These are phyloP conservation scores for Handroanthus guayacan DNA, from an alignment of 257 asterid genomes.

Conservation along the genomic window DNA sequence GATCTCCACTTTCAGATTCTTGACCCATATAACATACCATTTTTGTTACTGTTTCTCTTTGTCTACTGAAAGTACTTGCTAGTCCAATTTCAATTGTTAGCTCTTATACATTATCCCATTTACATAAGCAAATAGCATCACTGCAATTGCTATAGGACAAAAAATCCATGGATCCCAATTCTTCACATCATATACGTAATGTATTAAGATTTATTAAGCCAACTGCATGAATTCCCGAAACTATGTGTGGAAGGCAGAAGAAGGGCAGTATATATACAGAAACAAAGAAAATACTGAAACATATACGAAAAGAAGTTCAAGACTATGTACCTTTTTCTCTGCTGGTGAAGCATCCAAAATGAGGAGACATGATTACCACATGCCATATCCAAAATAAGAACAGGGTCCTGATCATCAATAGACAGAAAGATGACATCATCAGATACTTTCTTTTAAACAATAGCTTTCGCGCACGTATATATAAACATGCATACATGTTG, in stretches of 20 bases:
- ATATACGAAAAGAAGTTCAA: slow-evolving; percentile 16
- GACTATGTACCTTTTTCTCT: slow-evolving; percentile 69
- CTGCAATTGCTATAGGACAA: neutral
- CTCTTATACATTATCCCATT: neutral
- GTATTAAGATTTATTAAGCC: slow-evolving; percentile 7
- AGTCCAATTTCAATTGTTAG: slow-evolving; percentile 5
- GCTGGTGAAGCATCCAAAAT: slow-evolving; percentile 91
- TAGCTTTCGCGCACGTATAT: slow-evolving; percentile 12
- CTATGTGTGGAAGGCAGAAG: slow-evolving; percentile 17
- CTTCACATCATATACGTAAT: slow-evolving; percentile 21
- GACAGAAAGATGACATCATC: slow-evolving; percentile 33
- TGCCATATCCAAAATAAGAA: slow-evolving; percentile 82
- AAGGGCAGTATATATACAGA: slow-evolving; percentile 28
- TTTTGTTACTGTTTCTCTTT: slow-evolving; percentile 5
- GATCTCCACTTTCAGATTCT: slow-evolving; percentile 21
- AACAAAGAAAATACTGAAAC: slow-evolving; percentile 1
- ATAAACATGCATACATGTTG: slow-evolving; percentile 30
- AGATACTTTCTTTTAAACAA: slow-evolving; percentile 31
- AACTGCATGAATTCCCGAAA: neutral
- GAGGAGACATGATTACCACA: slow-evolving; percentile 81
- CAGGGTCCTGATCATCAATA: slow-evolving; percentile 69
- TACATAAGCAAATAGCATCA: neutral
- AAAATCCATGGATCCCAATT: slow-evolving; percentile 9
- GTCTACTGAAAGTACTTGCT: neutral
- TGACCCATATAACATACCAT: neutral